phyloP scores from a whole-genome alignment of 371 early-diverging fungal genomes.

The Actinomucor elegans region DNA sequence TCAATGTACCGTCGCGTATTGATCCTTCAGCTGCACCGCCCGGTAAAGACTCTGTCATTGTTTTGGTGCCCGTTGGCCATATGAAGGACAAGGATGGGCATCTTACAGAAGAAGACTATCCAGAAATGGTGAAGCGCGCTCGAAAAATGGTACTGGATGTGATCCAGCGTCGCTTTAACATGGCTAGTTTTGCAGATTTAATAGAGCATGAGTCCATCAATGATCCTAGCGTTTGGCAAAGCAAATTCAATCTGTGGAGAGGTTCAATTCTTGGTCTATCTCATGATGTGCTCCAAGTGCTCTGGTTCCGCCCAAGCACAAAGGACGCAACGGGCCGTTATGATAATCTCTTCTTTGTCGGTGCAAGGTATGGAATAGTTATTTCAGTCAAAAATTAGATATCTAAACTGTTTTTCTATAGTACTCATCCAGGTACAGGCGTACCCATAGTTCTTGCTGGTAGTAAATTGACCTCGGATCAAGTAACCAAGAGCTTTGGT shows the following conservation, averaged over 20 bases:
- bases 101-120: slow-evolving; percentile 24
- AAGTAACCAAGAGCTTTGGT: slow-evolving; percentile 42
- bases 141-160: slow-evolving; percentile 48
- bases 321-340: slow-evolving; percentile 50
- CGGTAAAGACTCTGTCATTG: slow-evolving; percentile 53
- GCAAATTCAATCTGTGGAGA: slow-evolving; percentile 61
- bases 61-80: slow-evolving; percentile 62
- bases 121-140: slow-evolving; percentile 40
- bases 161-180: slow-evolving; percentile 37
- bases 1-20: slow-evolving; percentile 62
- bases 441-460: slow-evolving; percentile 67
- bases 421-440: slow-evolving; percentile 69
- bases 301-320: slow-evolving; percentile 61
- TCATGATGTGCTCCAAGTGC: slow-evolving; percentile 59
- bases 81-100: slow-evolving; percentile 27
- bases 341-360: slow-evolving; percentile 66
- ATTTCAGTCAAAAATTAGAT: not conserved
- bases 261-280: slow-evolving; percentile 64
- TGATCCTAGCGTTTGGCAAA: slow-evolving; percentile 57
- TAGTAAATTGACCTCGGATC: slow-evolving; percentile 54
- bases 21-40: slow-evolving; percentile 59
- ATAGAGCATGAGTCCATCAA: slow-evolving; percentile 61
- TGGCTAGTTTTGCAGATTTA: slow-evolving; percentile 37
- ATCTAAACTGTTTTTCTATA: not conserved
- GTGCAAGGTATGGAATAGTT: slow-evolving; percentile 33